Evolutionary conservation across 192 early-diverging fungal genomes (phyloP).

Genomic region (Coemansia umbellata): DNA sequence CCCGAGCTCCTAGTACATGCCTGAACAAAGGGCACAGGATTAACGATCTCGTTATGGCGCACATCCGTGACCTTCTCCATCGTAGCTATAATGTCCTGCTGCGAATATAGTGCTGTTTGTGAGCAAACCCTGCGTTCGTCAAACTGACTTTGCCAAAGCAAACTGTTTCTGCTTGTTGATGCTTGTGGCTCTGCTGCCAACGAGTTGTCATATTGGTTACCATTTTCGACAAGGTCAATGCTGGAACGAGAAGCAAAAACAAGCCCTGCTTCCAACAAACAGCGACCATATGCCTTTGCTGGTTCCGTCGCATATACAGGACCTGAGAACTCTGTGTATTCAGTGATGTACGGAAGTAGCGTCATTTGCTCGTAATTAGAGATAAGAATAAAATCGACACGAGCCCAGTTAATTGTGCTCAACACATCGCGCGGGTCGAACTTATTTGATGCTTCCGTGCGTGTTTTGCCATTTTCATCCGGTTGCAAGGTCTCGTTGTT

Average conservation of each 20-base stretch:
- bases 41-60: conserved; percentile 47
- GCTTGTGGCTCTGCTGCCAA: background rate
- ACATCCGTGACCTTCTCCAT: conserved; percentile 51
- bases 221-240: background rate
- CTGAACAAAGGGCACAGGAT: conserved; percentile 47
- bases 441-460: background rate
- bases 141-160: background rate
- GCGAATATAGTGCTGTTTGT: conserved; percentile 24
- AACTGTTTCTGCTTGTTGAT: background rate
- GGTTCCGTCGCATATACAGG: conserved; percentile 78
- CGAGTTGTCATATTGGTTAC: background rate
- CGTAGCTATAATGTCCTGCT: conserved; percentile 37
- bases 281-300: conserved; percentile 67
- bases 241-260: background rate
- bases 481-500: background rate
- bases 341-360: conserved; percentile 77
- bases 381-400: conserved; percentile 73
- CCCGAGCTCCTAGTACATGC: conserved; percentile 69
- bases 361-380: conserved; percentile 71
- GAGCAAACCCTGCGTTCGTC: background rate
- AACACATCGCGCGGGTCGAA: conserved; percentile 31
- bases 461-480: conserved; percentile 9
- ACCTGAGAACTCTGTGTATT: conserved; percentile 75
- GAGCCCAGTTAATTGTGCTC: conserved; percentile 58
- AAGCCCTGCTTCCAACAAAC: conserved; percentile 39